Base-by-base conservation (phyloP, 2,329 filamentous ascomycete genomes). In the Cryphonectria naterciae region DNA sequence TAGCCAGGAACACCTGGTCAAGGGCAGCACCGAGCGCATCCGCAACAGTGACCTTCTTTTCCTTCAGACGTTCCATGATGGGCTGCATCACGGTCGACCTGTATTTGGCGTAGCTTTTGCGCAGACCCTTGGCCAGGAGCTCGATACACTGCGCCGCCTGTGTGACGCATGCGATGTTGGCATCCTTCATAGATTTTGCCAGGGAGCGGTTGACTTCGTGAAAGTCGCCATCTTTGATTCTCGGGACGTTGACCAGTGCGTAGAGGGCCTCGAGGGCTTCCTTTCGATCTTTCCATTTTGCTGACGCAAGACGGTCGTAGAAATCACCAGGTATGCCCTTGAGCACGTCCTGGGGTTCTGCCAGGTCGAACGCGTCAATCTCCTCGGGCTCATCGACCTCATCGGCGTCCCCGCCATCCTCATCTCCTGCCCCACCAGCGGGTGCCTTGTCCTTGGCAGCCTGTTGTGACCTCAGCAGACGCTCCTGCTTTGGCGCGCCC, bases 221-320 rank as follows among this genome's bases (percentile, higher is more conserved):
- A 78, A 94, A 98, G 68, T 93, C 92, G 8, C 90, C 93, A 75
- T 98, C 95, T 80, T 97, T 97, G 80, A 99, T 97, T 73, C 92
- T 89, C 19, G 95, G 94, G 56, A 97, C 91, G 76, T 97, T 97
- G 69, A 97, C 81, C 3, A 89, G 86, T 19, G 88, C 88, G 75
- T 91, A 92, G 0, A 98, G 86, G 13, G 89, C 93, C 73, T 99
- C 96, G 3, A 98, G 86, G 0, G 93, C 93, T 75, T 99, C 96
- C 81, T 99, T 99, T 73, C 96, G 88, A 75, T 99, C 97, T 79
- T 99, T 99, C 96, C 96, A 99, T 80, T 99, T 99, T 0, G 95
- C 91, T 13, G 95, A 98, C 0, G 88, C 91, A 41, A 99, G 84
- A 71, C 92, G 90, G 32, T 99, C 96, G 74, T 89, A 87, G 74